These are phyloP conservation scores for Bryoglossum gracile DNA, from an alignment of 495 filamentous ascomycete species.

Conservation along the genomic window DNA sequence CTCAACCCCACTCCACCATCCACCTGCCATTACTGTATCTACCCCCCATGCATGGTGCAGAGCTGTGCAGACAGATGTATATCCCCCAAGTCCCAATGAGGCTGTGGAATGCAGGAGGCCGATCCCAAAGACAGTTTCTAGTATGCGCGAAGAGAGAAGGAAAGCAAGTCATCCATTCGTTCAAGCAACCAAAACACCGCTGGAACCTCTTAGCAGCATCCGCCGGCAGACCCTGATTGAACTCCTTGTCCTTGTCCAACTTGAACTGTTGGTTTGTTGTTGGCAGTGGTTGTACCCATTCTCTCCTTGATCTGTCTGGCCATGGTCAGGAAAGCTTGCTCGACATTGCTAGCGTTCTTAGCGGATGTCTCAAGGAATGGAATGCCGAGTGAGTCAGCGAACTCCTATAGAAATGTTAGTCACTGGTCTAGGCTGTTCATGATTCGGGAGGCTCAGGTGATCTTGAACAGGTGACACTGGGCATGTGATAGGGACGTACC, in stretches of 20 bases:
- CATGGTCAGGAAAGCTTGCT: conserved; percentile 99
- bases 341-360: conserved; percentile 98
- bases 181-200: conserved; percentile 2
- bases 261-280: conserved; percentile 96
- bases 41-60: conserved; percentile 17
- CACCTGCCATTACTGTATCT: conserved; percentile 24
- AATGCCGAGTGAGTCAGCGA: conserved; percentile 96
- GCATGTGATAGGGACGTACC: conserved; percentile 46
- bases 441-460: conserved; percentile 16
- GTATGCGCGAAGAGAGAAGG: conserved; percentile 23
- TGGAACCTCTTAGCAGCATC: conserved; percentile 76
- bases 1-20: conserved; percentile 9
- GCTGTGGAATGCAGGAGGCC: conserved; percentile 20
- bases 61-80: conserved; percentile 16
- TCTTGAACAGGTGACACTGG: conserved; percentile 14
- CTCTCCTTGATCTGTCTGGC: conserved; percentile 99
- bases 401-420: conserved; percentile 58
- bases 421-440: conserved; percentile 2
- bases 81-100: conserved; percentile 10
- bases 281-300: conserved; percentile 89
- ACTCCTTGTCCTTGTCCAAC: conserved; percentile 92
- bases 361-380: conserved; percentile 99
- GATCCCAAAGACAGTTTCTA: conserved; percentile 23
- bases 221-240: conserved; percentile 78
- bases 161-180: conserved; percentile 19